Conservation (phyloP, 768 basidiomycete genomes). For the Tephrocybe sp. region DNA sequence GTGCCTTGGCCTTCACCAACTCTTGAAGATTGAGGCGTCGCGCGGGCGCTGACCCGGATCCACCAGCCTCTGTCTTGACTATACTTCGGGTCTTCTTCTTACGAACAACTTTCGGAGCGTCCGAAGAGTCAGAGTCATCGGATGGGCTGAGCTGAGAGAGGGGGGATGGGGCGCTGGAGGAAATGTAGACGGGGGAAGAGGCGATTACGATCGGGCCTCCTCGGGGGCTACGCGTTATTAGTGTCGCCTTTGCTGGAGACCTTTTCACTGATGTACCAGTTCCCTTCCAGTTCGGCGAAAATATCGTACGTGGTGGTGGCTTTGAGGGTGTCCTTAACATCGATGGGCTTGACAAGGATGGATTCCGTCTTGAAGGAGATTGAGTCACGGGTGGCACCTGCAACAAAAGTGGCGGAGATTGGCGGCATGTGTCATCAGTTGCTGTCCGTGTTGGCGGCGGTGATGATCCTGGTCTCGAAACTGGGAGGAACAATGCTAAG, state of each 20-base stretch:
- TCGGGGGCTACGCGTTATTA: not conserved
- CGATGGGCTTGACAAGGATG: not conserved
- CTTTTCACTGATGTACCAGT: not conserved
- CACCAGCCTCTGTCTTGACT: not conserved
- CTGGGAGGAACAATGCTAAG: not conserved
- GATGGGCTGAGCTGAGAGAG: constrained; percentile 8
- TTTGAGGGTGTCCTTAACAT: not conserved
- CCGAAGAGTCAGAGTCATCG: constrained; percentile 10
- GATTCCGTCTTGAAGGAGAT: too few relatives aligned
- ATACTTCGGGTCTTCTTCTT: constrained; percentile 11
- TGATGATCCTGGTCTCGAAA: not conserved
- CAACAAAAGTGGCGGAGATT: not conserved
- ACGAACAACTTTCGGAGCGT: constrained; percentile 6
- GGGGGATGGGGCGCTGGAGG: constrained; percentile 16
- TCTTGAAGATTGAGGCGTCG: constrained; percentile 9
- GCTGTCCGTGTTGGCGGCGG: not conserved
- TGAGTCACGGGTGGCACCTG: not conserved
- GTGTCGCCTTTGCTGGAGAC: not conserved
- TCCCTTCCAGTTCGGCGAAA: not conserved
- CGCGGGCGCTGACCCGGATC: not conserved
- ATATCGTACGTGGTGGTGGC: not conserved
- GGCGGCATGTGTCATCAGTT: not conserved
- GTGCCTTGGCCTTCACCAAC: constrained; percentile 11
- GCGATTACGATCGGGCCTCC: not conserved
- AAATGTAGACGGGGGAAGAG: constrained; percentile 14